Conservation (phyloP, 139 green algal genomes). For the Tetradesmus obliquus region DNA sequence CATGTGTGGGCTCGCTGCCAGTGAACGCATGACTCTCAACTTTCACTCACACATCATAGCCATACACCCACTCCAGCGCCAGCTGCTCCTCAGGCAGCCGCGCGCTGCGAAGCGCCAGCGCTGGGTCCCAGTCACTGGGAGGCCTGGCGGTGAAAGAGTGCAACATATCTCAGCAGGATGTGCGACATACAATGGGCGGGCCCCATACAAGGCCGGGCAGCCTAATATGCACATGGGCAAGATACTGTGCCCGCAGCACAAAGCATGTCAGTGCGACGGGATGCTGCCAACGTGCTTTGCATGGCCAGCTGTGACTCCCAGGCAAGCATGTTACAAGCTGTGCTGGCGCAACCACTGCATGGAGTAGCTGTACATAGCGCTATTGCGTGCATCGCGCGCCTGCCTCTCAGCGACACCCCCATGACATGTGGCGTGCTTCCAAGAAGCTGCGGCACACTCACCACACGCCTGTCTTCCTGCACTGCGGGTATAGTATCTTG, state of each 20-base stretch:
- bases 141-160: conserved; percentile 64
- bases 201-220: too few species aligned
- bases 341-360: too few species aligned
- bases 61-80: conserved; percentile 78
- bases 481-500: conserved; percentile 69
- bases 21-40: neutral
- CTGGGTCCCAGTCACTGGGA: conserved; percentile 69
- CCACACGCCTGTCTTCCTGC: conserved; percentile 56
- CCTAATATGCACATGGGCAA: too few species aligned
- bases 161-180: too few species aligned
- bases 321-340: too few species aligned
- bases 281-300: too few species aligned
- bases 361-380: neutral
- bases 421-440: neutral
- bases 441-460: neutral
- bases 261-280: too few species aligned
- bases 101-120: conserved; percentile 55
- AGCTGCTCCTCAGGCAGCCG: conserved; percentile 62
- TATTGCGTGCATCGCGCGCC: neutral
- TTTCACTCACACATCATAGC: conserved; percentile 65
- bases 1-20: too few species aligned
- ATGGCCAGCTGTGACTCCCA: too few species aligned
- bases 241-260: too few species aligned
- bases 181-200: too few species aligned
- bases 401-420: too few species aligned